Base-by-base conservation (phyloP, 495 filamentous ascomycete species). In the Daldinia childiae region DNA sequence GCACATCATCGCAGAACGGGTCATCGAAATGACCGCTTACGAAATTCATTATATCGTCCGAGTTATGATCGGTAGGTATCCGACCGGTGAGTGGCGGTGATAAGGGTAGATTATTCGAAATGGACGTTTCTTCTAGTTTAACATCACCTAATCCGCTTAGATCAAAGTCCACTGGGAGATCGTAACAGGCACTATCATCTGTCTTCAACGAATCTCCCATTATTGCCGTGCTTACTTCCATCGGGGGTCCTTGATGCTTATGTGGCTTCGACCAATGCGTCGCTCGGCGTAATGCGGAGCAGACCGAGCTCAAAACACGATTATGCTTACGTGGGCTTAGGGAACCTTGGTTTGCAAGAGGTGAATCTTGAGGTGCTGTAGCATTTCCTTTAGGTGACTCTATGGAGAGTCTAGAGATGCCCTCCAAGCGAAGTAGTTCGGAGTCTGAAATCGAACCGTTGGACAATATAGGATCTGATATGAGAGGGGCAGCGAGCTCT, bases 391-490 rank as follows among this genome's bases (percentile, higher is more conserved):
- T 77, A 3, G 79, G 79, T 12, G 82, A 82, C 57, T 79, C 77
- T 62, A 83, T 1, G 4, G 43, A 48, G 17, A 48, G 19, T 24
- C 43, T 74, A n/a, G 80, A 78, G 39, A 85, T 69, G 0, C 81
- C 82, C 64, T 85, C 83, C 39, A 85, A 73, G 50, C 78, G 79
- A 2, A 82, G 78, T 26, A 85, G 70, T 68, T 85, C 82, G 34
- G 82, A 83, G 68, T 84, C 81, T 14, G 82, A 84, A 62, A 84
- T 80, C 32, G 82, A 82, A 29, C 79, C 81, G 24, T 71, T 66
- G 15, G 75, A 72, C 3, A 78, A 60, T 27, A 76, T 58, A 38
- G 76, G 71, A 11, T 78, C 76, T 54, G 59, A 45, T 8, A 68
- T 19, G 26, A 74, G 45, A 58, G 61, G 62, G 34, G 29, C 34